Conservation (phyloP, 1,139 yeast genomes). For the Hemisphaericaspora subhashii region DNA sequence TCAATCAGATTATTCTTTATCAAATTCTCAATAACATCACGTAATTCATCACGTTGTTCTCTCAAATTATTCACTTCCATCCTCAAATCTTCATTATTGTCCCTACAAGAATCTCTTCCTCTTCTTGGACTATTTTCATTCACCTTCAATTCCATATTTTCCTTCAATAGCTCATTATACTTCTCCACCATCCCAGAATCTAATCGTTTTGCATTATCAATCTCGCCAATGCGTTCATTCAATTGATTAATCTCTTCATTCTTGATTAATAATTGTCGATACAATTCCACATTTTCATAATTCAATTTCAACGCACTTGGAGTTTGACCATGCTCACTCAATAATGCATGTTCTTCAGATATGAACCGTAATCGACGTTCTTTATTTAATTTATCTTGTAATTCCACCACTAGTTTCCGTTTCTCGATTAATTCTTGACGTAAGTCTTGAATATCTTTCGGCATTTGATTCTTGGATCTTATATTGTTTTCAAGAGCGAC, state of each 20-base stretch:
- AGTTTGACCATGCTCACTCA: slow-evolving; percentile 52
- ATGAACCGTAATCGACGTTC: slow-evolving; percentile 66
- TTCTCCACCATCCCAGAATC: slow-evolving; percentile 32
- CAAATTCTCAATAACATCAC: slow-evolving; percentile 50
- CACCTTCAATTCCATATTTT: slow-evolving; percentile 45
- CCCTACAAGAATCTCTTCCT: slow-evolving; percentile 15
- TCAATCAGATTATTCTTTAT: slow-evolving; percentile 39
- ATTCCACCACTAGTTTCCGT: slow-evolving; percentile 46
- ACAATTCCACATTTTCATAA: slow-evolving; percentile 55
- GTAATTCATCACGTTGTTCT: slow-evolving; percentile 56
- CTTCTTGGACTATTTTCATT: background rate
- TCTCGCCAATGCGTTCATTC: slow-evolving; percentile 41
- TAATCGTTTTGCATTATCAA: slow-evolving; percentile 17
- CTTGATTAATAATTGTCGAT: slow-evolving; percentile 46
- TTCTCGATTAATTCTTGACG: slow-evolving; percentile 39
- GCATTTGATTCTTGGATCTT: slow-evolving; percentile 14
- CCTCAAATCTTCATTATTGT: slow-evolving; percentile 1
- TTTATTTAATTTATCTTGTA: slow-evolving; percentile 58
- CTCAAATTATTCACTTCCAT: slow-evolving; percentile 38
- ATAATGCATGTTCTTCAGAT: slow-evolving; percentile 67
- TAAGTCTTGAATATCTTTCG: slow-evolving; percentile 20
- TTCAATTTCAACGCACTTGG: slow-evolving; percentile 59
- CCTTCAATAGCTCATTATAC: slow-evolving; percentile 39
- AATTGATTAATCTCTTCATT: slow-evolving; percentile 48
- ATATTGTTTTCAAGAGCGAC: slow-evolving; percentile 53